Conservation (phyloP, 345 rosid species). For the Citrus sp. region DNA sequence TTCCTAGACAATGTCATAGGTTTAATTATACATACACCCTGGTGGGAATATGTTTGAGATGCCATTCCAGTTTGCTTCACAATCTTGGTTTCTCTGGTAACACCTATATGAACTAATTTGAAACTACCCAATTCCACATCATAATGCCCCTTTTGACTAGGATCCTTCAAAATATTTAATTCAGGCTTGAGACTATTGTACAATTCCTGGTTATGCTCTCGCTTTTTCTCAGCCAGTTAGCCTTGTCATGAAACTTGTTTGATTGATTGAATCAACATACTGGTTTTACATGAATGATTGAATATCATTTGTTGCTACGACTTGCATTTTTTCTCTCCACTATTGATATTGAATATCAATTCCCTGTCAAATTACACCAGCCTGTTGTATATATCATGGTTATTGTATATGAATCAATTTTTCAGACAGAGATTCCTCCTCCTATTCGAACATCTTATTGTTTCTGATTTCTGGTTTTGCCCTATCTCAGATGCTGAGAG, state of each 20-base stretch:
- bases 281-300: neutral
- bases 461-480: neutral
- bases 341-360: neutral
- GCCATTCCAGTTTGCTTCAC: neutral
- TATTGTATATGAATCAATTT: neutral
- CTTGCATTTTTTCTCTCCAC: neutral
- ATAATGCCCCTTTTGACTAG: neutral
- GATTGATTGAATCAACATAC: neutral
- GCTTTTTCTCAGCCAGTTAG: neutral
- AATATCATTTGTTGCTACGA: neutral
- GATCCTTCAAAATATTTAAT: neutral
- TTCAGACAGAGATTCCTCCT: neutral
- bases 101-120: neutral
- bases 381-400: neutral
- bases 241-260: too few relatives aligned
- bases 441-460: neutral
- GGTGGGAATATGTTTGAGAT: neutral
- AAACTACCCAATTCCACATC: neutral
- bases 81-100: neutral
- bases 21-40: too few relatives aligned
- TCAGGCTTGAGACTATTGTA: neutral
- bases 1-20: neutral
- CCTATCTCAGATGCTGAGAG: neutral
- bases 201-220: neutral
- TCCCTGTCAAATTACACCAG: neutral